phyloP scores from a whole-genome alignment of 202 grass and related monocot genomes.

The Miscanthus sacchariflorus region DNA sequence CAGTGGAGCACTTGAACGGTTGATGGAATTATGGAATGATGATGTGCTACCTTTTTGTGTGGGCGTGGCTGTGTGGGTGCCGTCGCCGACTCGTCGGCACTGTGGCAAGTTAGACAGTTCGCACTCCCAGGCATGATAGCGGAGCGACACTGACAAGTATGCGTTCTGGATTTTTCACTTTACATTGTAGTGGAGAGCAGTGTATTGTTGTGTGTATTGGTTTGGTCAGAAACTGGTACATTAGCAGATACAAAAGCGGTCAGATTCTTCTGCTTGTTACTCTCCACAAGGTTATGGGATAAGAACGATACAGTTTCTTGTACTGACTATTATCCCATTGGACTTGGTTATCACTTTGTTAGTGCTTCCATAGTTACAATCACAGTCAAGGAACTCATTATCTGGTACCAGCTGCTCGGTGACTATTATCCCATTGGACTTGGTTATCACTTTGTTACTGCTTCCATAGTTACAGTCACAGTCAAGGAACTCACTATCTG shows the following conservation, averaged over 20 bases:
- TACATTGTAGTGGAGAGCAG: slow-evolving; percentile 5
- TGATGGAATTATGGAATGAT: slow-evolving; percentile 10
- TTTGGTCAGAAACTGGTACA: slow-evolving; percentile 45
- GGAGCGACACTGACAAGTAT: slow-evolving; percentile 5
- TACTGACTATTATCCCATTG: too few species aligned
- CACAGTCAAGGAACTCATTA: too few species aligned
- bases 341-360: too few species aligned
- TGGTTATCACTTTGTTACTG: background rate
- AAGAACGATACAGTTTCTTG: too few species aligned
- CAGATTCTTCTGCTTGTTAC: background rate
- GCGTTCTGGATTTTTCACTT: slow-evolving; percentile 6
- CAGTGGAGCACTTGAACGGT: slow-evolving; percentile 31
- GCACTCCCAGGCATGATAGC: slow-evolving; percentile 21
- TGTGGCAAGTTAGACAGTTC: slow-evolving; percentile 21
- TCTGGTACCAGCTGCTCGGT: too few species aligned
- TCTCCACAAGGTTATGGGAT: background rate
- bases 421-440: background rate
- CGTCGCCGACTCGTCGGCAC: slow-evolving; percentile 11
- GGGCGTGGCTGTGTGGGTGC: background rate
- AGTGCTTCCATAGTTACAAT: too few species aligned
- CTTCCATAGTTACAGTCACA: background rate
- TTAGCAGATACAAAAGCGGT: slow-evolving; percentile 32
- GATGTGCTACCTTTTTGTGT: background rate
- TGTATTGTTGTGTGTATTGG: slow-evolving; percentile 25
- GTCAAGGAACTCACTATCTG: background rate